Base-by-base conservation (phyloP, 2,329 filamentous ascomycete species). In the Botrytis fabae region DNA sequence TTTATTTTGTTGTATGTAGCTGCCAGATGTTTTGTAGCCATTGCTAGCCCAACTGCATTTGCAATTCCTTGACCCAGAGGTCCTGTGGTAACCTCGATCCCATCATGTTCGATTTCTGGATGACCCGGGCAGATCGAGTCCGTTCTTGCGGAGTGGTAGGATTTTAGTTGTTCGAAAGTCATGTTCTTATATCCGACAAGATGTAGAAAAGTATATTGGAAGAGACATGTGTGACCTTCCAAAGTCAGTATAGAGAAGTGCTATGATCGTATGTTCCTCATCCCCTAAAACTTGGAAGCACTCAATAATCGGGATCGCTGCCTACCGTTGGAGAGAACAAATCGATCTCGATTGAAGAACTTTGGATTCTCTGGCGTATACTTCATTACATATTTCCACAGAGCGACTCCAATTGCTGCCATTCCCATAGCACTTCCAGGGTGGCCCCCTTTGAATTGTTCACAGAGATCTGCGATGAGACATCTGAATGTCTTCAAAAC, bases 381-480 rank as follows among this genome's bases (percentile, higher is more conserved):
- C 62, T 77, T 79, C 84, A 85, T 85, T 4, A 80, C 77, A 73
- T 85, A 84, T 74, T 81, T 82, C 80, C 80, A 85, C 8, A 85
- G 78, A 10, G 83, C 81, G 54, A 84, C 79, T 25, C 83, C 83
- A 73, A 82, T 82, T 2, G 89, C 89, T 0, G 89, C 88, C 6
- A 91, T 80, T 4, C 89, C 89, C 78, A 89, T 89, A 12, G 85
- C 44, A 62, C 54, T 61, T 87, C 90, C 90, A 28, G 90, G 90
- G 78, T 92, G 91, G 0, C 91, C 91, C 51, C 90, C 90, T 75
- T 88, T 88, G 81, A 91, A 93, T 76, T 92, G 90, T 79, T 92
- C 86, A 77, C 90, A 92, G 4, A 93, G 81, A 79, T 93, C 91
- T 62, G 90, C 89, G 73, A 92, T 90, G 44, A 92, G 81, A 68